These are phyloP conservation scores for Casaregolazyma lundiana DNA, from an alignment of 1,139 yeast species.

Conservation along the genomic window DNA sequence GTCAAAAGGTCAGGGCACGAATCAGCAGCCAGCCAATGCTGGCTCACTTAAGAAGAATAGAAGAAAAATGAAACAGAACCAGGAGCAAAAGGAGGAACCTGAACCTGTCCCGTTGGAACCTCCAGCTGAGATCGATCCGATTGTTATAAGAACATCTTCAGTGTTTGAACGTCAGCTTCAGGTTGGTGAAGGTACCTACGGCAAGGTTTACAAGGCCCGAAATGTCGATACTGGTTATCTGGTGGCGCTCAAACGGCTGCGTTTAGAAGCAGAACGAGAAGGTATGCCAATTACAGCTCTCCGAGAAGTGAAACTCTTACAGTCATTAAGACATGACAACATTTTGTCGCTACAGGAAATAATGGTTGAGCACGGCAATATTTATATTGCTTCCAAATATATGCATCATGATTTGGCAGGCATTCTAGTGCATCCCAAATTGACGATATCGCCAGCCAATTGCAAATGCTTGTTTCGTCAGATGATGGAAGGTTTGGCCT, in stretches of 20 bases:
- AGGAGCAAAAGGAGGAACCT: background rate
- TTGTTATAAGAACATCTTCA: conserved; percentile 20
- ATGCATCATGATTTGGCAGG: conserved; percentile 94
- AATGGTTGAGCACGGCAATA: conserved; percentile 75
- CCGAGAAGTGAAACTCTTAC: conserved; percentile 82
- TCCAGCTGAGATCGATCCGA: conserved; percentile 7
- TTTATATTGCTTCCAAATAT: conserved; percentile 89
- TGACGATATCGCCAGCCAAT: conserved; percentile 59
- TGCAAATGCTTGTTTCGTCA: conserved; percentile 75
- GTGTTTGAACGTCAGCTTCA: conserved; percentile 45
- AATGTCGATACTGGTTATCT: conserved; percentile 61
- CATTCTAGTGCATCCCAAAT: conserved; percentile 69
- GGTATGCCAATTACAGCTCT: conserved; percentile 96
- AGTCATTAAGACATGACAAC: conserved; percentile 79
- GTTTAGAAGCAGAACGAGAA: conserved; percentile 84
- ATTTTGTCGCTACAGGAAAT: conserved; percentile 80
- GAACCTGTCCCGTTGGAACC: conserved; percentile 3
- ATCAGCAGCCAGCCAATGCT: background rate
- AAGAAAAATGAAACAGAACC: conserved; percentile 2
- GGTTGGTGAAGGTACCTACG: conserved; percentile 83
- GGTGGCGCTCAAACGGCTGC: conserved; percentile 78
- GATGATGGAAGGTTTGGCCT: conserved; percentile 72
- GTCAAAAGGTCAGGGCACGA: background rate
- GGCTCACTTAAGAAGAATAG: background rate
- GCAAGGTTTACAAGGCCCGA: conserved; percentile 72